Conservation (phyloP, 2,329 filamentous ascomycete species). For the Stachybotrys chartarum region DNA sequence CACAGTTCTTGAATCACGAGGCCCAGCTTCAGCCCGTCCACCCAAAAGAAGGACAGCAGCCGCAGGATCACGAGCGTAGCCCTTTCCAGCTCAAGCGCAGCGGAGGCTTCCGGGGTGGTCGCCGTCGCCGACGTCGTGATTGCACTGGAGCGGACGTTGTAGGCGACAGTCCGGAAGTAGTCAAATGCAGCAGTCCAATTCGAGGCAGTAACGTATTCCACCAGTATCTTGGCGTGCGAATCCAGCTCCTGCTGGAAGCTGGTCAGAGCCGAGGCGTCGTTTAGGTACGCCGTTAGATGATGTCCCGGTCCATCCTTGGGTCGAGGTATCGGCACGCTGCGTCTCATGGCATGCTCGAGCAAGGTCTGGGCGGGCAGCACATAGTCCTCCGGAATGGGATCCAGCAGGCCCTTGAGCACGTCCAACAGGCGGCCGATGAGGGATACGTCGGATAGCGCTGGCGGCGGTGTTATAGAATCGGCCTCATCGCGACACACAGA, state of each 20-base stretch:
- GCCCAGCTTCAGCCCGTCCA: slow-evolving; percentile 54
- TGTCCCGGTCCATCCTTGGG: background rate
- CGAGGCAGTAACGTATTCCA: slow-evolving; percentile 58
- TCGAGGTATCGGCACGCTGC: slow-evolving; percentile 26
- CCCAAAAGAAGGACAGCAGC: slow-evolving; percentile 57
- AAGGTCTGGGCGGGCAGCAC: slow-evolving; percentile 49
- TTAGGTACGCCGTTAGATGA: background rate
- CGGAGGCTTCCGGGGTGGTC: slow-evolving; percentile 22
- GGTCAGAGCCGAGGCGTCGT: slow-evolving; percentile 11
- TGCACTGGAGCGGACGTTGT: slow-evolving; percentile 35
- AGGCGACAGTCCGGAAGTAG: slow-evolving; percentile 46
- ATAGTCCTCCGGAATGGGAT: slow-evolving; percentile 51
- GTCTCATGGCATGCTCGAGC: slow-evolving; percentile 41
- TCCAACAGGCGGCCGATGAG: slow-evolving; percentile 51
- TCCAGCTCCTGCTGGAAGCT: slow-evolving; percentile 42
- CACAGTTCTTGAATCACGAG: slow-evolving; percentile 59
- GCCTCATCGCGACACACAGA: slow-evolving; percentile 24
- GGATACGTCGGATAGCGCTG: slow-evolving; percentile 37
- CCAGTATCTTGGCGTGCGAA: slow-evolving; percentile 44
- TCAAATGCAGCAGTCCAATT: slow-evolving; percentile 56
- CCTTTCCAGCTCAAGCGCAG: slow-evolving; percentile 42
- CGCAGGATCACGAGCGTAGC: slow-evolving; percentile 47
- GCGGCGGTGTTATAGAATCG: slow-evolving; percentile 12
- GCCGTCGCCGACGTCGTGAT: slow-evolving; percentile 28
- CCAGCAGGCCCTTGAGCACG: slow-evolving; percentile 46